phyloP scores from a whole-genome alignment of 352 stramenopile species.

The Pythium brassicae region DNA sequence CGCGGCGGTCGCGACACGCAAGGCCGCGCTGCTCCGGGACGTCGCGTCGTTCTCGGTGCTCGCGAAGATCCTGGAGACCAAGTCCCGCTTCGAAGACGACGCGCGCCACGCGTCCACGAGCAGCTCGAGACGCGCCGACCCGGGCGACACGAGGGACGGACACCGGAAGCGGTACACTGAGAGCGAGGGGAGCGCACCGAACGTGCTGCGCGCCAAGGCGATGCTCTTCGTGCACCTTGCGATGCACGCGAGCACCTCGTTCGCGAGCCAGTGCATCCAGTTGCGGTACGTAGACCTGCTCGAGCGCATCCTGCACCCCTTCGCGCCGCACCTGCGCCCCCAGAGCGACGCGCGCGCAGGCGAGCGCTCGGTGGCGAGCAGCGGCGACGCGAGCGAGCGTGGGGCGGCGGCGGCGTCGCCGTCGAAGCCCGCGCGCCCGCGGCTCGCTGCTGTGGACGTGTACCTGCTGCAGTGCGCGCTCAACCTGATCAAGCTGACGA shows the following conservation, averaged over 20 bases:
- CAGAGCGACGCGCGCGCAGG: conserved; percentile 1
- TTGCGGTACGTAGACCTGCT: conserved; percentile 24
- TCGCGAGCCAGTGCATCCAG: conserved; percentile 38
- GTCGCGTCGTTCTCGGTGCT: conserved; percentile 27
- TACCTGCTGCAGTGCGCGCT: conserved; percentile 63
- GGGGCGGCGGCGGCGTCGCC: background rate
- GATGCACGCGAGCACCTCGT: conserved; percentile 35
- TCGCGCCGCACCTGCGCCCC: conserved; percentile 18
- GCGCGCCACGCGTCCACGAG: background rate
- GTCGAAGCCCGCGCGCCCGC: background rate
- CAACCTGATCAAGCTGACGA: conserved; percentile 47
- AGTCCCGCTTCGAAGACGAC: conserved; percentile 17
- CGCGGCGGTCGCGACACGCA: conserved; percentile 27
- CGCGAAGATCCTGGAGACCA: conserved; percentile 20
- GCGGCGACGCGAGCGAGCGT: conserved; percentile 1
- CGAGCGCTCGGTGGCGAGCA: conserved; percentile 2
- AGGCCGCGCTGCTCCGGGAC: conserved; percentile 31
- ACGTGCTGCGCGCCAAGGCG: conserved; percentile 52
- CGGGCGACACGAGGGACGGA: background rate
- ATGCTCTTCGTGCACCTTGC: conserved; percentile 63
- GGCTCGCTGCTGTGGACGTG: conserved; percentile 18
- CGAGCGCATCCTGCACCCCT: conserved; percentile 24
- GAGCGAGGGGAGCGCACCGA: conserved; percentile 14
- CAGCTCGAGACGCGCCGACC: background rate
- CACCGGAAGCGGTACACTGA: conserved; percentile 15